Conservation (phyloP, 164 flowering plant genomes). For the Taxillus chinensis region DNA sequence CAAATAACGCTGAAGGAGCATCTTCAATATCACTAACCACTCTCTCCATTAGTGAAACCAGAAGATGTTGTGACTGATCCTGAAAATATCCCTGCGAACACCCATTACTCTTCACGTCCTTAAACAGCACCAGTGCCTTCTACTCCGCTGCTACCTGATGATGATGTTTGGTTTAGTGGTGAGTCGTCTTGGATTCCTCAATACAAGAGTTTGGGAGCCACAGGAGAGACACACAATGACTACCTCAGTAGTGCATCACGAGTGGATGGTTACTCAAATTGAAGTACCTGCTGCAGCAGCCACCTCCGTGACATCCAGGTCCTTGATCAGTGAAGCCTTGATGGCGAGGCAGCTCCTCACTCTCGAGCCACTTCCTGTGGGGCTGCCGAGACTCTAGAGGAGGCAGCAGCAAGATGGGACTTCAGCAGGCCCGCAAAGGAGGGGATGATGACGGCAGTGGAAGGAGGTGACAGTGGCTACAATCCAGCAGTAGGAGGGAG, state of each 20-base stretch:
- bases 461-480: too few relatives aligned
- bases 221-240: conserved; percentile 10
- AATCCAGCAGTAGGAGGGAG: too few relatives aligned
- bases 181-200: conserved; percentile 13
- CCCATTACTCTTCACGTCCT: conserved; percentile 19
- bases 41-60: conserved; percentile 31
- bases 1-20: conserved; percentile 28
- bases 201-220: conserved; percentile 7
- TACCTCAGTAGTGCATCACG: conserved; percentile 13
- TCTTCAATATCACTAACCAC: conserved; percentile 21
- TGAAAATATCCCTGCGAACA: conserved; percentile 11
- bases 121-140: conserved; percentile 56
- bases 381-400: too few relatives aligned
- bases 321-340: too few relatives aligned
- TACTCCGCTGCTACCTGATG: conserved; percentile 57
- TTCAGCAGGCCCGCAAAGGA: too few relatives aligned
- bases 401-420: too few relatives aligned
- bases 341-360: too few relatives aligned
- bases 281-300: background rate
- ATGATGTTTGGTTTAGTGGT: conserved; percentile 38
- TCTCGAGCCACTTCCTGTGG: too few relatives aligned
- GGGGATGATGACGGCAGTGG: too few relatives aligned
- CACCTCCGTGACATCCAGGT: too few relatives aligned
- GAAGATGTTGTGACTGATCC: conserved; percentile 12
- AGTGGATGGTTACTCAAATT: conserved; percentile 14